phyloP scores from a whole-genome alignment of 768 basidiomycete genomes.

The Tylopilus sp. region DNA sequence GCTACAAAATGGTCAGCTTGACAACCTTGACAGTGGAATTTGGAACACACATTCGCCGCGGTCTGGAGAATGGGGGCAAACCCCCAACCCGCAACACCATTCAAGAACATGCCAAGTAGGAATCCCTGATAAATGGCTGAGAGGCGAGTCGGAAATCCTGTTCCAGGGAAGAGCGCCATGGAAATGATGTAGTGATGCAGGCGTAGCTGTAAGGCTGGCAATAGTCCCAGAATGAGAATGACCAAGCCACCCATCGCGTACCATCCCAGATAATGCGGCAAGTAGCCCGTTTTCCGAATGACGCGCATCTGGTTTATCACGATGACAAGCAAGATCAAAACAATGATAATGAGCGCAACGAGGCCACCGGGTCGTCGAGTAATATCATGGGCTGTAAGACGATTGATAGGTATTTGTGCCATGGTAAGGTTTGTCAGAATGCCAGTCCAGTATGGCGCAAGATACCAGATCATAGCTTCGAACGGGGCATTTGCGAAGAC shows the following conservation, averaged over 20 bases:
- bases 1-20: conserved; percentile 38
- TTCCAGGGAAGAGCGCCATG: conserved; percentile 71
- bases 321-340: conserved; percentile 55
- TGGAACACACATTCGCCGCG: conserved; percentile 51
- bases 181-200: conserved; percentile 83
- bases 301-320: conserved; percentile 77
- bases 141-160: conserved; percentile 76
- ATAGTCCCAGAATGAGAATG: conserved; percentile 58
- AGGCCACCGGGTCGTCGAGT: conserved; percentile 63
- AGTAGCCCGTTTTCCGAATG: conserved; percentile 81
- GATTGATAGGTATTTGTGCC: conserved; percentile 70
- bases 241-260: conserved; percentile 65
- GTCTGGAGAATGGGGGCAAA: conserved; percentile 81
- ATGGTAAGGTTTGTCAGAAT: conserved; percentile 70
- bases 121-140: conserved; percentile 82
- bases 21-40: neutral
- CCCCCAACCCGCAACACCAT: conserved; percentile 76
- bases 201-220: conserved; percentile 68
- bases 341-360: conserved; percentile 62
- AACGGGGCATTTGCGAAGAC: conserved; percentile 63
- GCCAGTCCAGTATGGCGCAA: conserved; percentile 77
- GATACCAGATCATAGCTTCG: conserved; percentile 71
- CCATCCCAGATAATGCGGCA: conserved; percentile 75
- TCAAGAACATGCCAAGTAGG: conserved; percentile 77
- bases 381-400: conserved; percentile 70